Conservation (phyloP, 192 early-diverging fungal genomes). For the Backusella westeae region DNA sequence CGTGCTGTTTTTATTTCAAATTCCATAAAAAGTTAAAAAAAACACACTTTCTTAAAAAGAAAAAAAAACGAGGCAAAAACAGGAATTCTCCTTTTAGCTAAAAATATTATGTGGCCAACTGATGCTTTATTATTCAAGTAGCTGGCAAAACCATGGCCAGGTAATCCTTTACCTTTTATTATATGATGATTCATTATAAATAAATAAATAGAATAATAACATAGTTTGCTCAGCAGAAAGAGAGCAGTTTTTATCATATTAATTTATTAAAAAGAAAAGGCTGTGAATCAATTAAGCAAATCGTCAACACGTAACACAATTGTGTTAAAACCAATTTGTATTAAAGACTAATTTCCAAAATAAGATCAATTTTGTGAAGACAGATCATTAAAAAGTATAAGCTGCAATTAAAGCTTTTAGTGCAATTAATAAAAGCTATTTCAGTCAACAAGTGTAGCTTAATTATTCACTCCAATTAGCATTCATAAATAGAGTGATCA, state of each 20-base stretch:
- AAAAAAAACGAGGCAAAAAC: not conserved
- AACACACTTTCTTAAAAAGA: not conserved
- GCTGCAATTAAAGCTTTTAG: constrained; percentile 1
- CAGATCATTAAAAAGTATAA: constrained; percentile 6
- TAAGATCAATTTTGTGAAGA: not conserved
- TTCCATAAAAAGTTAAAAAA: not conserved
- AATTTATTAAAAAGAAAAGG: not conserved
- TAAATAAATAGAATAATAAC: not conserved
- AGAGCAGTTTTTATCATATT: not conserved
- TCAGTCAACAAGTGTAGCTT: not conserved
- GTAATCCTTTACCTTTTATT: not conserved
- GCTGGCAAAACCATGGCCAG: not conserved
- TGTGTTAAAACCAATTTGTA: not conserved
- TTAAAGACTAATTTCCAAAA: constrained; percentile 2
- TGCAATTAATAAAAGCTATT: not conserved
- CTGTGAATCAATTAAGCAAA: not conserved
- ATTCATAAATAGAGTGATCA: not conserved
- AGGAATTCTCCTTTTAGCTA: not conserved
- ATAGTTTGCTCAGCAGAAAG: not conserved
- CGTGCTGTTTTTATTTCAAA: not conserved
- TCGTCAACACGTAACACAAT: not conserved
- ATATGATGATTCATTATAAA: not conserved
- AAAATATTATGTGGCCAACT: not conserved
- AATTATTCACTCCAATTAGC: not conserved
- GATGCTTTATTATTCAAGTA: not conserved